A percentile compares a stretch with the other conserved stretches of the same genome.
These are phyloP conservation scores for Sporothrix humicola DNA, from an alignment of 2,329 filamentous ascomycete species.

Conservation along the genomic window DNA sequence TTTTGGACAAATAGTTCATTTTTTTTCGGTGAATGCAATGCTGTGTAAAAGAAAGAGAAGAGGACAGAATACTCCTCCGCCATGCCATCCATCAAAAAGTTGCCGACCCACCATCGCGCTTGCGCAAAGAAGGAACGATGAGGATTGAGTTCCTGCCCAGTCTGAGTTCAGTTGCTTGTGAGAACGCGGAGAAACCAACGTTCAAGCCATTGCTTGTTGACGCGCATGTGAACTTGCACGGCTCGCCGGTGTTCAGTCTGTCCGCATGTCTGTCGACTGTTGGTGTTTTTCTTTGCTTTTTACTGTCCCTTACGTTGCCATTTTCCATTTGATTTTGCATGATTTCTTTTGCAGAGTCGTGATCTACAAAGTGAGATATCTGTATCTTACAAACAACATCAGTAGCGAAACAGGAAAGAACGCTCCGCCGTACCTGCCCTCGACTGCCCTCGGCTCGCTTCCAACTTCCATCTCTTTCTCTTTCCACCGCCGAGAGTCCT, in stretches of 20 bases:
- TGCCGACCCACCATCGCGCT: not conserved
- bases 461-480: not conserved
- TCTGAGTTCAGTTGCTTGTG: not conserved
- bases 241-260: not conserved
- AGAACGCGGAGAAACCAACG: not conserved
- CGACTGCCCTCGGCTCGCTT: conserved; percentile 10
- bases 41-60: not conserved
- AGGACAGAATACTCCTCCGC: not conserved
- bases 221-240: not conserved
- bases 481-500: not conserved
- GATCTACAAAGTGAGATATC: not conserved
- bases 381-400: no score
- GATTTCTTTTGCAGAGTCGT: not conserved
- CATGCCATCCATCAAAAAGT: not conserved
- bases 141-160: not conserved
- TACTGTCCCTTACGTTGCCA: conserved; percentile 3
- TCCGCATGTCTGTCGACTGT: not conserved
- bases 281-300: not conserved
- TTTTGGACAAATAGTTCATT: no score
- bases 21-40: no score
- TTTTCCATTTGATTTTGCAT: conserved; percentile 11
- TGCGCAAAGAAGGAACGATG: conserved; percentile 13
- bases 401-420: no score
- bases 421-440: conserved; percentile 1
- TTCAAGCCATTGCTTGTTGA: not conserved